These are phyloP conservation scores for Candida alai DNA, from an alignment of 805 yeast genomes.

Conservation along the genomic window DNA sequence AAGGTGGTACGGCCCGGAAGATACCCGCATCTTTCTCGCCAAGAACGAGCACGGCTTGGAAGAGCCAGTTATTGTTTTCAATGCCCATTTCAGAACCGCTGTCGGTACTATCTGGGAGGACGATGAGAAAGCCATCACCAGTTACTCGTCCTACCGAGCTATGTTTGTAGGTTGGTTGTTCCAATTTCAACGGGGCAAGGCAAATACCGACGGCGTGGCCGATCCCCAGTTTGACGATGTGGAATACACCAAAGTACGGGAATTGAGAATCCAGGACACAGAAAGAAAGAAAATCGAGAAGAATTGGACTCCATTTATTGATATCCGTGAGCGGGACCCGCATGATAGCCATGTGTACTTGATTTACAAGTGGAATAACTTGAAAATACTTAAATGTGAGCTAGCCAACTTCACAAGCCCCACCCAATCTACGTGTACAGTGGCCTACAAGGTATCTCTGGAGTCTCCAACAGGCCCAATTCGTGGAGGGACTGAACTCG, in stretches of 20 bases:
- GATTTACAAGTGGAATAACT: constrained; percentile 15
- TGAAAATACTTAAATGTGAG: constrained; percentile 17
- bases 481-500: constrained; percentile 35
- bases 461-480: constrained; percentile 25
- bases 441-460: constrained; percentile 1
- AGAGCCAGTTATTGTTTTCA: constrained; percentile 25
- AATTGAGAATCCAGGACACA: constrained; percentile 15
- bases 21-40: constrained; percentile 20
- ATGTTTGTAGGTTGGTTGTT: constrained; percentile 31
- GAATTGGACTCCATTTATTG: constrained; percentile 39
- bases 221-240: constrained; percentile 12
- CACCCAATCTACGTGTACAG: constrained; percentile 5
- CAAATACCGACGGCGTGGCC: constrained; percentile 18
- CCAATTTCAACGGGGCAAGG: constrained; percentile 28
- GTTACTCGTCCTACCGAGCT: constrained; percentile 16
- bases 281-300: constrained; percentile 16
- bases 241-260: constrained; percentile 18
- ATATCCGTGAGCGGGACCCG: constrained; percentile 19
- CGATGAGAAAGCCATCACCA: constrained; percentile 1
- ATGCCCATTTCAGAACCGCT: constrained; percentile 14
- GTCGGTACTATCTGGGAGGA: not conserved
- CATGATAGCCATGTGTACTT: constrained; percentile 26
- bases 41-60: constrained; percentile 19
- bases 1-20: constrained; percentile 23
- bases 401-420: constrained; percentile 12